Evolutionary conservation across 306 rosid species (phyloP).

Genomic region (Pachyrhizus erosus): DNA sequence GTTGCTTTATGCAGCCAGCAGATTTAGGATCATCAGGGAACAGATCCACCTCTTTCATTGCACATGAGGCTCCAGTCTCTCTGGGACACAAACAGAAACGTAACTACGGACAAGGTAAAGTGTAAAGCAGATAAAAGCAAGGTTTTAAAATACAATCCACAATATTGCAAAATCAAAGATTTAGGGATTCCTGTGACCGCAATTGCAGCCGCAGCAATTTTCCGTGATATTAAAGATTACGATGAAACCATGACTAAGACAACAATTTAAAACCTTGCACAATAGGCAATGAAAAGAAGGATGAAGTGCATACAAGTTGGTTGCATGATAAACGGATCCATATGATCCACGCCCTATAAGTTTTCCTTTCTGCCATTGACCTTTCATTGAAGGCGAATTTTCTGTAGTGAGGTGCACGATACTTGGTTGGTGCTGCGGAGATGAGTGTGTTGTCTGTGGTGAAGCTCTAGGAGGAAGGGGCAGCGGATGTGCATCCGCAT

Average conservation of each 20-base stretch:
- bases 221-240: not conserved
- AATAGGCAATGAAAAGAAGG: constrained; percentile 31
- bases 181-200: not conserved
- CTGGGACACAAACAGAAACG: constrained; percentile 50
- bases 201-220: not conserved
- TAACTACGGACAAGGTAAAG: constrained; percentile 13
- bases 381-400: constrained; percentile 59
- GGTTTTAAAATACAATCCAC: not conserved
- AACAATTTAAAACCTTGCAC: not conserved
- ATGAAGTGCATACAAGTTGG: constrained; percentile 65
- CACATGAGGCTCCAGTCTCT: constrained; percentile 94
- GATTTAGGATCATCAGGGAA: constrained; percentile 91
- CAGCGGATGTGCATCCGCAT: constrained; percentile 76
- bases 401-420: constrained; percentile 47
- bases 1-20: constrained; percentile 82
- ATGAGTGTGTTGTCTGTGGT: constrained; percentile 47
- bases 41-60: constrained; percentile 95
- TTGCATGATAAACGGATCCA: constrained; percentile 87
- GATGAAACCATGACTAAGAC: not conserved
- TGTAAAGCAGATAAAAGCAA: constrained; percentile 17
- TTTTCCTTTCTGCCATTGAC: constrained; percentile 93
- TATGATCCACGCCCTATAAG: constrained; percentile 94
- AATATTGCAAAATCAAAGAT: not conserved
- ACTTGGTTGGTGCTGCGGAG: constrained; percentile 43
- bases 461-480: constrained; percentile 84